phyloP scores from a whole-genome alignment of 2,329 filamentous ascomycete genomes.

The Kalmusia sp. region DNA sequence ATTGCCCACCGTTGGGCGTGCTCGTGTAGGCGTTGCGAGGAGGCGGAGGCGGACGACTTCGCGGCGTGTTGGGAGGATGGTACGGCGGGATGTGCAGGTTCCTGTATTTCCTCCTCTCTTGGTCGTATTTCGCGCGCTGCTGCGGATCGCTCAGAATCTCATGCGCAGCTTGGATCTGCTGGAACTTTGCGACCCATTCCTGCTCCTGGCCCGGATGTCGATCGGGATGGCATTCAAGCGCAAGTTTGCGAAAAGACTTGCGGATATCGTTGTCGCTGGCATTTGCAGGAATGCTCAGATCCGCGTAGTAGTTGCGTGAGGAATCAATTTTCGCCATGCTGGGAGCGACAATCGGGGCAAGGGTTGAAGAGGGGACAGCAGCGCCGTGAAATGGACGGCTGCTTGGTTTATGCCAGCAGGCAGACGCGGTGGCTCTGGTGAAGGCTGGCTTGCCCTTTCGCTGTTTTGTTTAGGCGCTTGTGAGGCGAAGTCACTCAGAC shows the following conservation, averaged over 20 bases:
- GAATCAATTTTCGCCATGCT: conserved; percentile 74
- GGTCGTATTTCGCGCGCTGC: conserved; percentile 68
- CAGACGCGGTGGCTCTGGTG: conserved; percentile 21
- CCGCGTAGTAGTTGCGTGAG: conserved; percentile 82
- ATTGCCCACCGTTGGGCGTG: conserved; percentile 35
- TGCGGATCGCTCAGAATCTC: conserved; percentile 72
- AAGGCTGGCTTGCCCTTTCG: conserved; percentile 18
- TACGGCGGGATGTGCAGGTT: conserved; percentile 38
- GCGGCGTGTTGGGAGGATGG: conserved; percentile 47
- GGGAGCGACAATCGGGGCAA: conserved; percentile 25
- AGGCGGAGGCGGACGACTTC: conserved; percentile 52
- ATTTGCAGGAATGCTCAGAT: conserved; percentile 73
- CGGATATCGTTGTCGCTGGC: conserved; percentile 79
- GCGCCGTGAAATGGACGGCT: conserved; percentile 2
- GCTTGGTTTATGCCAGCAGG: conserved; percentile 14
- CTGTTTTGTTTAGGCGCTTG: conserved; percentile 24
- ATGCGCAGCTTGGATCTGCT: conserved; percentile 84
- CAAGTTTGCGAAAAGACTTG: conserved; percentile 85
- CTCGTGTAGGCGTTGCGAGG: conserved; percentile 52
- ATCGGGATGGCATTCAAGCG: conserved; percentile 86
- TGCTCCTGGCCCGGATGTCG: conserved; percentile 83
- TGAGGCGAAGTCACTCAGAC: conserved; percentile 44
- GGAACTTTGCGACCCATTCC: conserved; percentile 82
- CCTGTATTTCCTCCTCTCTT: conserved; percentile 60
- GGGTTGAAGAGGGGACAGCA: neutral